phyloP scores from a whole-genome alignment of 176 grass and related monocot genomes.

The Musa acuminata region DNA sequence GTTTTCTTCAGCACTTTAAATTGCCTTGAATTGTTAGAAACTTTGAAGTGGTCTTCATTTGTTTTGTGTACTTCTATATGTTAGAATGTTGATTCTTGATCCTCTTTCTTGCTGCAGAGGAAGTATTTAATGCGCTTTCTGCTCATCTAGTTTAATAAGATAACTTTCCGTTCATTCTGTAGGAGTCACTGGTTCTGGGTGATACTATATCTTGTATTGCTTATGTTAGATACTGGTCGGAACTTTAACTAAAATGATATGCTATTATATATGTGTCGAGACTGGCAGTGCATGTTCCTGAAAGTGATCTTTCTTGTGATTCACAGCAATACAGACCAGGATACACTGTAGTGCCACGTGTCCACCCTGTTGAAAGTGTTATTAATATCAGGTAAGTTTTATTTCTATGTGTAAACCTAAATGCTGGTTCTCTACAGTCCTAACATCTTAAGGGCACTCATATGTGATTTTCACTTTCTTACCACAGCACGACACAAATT shows the following conservation, averaged over 20 bases:
- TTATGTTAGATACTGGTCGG: not conserved
- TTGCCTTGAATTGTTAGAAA: not conserved
- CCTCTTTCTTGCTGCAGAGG: no score
- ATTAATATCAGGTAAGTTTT: conserved; percentile 69
- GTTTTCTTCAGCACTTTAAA: not conserved
- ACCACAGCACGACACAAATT: conserved; percentile 8
- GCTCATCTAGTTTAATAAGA: no score
- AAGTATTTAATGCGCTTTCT: no score
- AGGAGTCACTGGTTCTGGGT: no score
- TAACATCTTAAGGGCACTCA: not conserved
- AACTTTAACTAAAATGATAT: not conserved
- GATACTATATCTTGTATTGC: no score
- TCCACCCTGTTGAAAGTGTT: conserved; percentile 49
- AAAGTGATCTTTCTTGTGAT: not conserved
- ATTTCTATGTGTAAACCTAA: conserved; percentile 8
- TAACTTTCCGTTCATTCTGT: no score
- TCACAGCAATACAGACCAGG: conserved; percentile 71
- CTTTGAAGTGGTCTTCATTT: not conserved
- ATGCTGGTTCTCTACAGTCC: not conserved
- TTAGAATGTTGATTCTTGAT: no score
- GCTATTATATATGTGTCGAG: not conserved
- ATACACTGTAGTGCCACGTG: conserved; percentile 49
- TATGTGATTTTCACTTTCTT: not conserved
- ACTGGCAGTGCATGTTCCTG: not conserved
- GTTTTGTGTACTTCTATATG: no score